Evolutionary conservation across 2,329 filamentous ascomycete species (phyloP).

Genomic region (Pestalotiopsis sp.): DNA sequence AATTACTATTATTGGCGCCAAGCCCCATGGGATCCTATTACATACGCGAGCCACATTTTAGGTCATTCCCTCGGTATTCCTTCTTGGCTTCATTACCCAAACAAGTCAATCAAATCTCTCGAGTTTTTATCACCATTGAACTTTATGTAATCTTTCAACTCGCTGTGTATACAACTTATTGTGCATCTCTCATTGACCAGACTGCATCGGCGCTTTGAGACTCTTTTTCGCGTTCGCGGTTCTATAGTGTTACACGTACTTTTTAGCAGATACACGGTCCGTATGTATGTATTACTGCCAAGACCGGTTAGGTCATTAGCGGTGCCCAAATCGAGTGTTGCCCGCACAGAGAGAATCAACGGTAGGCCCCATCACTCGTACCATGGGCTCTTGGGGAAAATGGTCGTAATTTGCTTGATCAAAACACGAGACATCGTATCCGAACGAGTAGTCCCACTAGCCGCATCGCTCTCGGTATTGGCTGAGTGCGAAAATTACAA

Average conservation of each 20-base stretch:
- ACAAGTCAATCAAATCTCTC: not conserved
- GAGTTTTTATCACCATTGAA: too few relatives aligned
- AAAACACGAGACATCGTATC: too few relatives aligned
- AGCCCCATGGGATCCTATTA: conserved; percentile 2
- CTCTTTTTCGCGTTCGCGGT: not conserved
- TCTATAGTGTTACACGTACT: not conserved
- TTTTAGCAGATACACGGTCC: not conserved
- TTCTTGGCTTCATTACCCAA: not conserved
- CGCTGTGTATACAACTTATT: too few relatives aligned
- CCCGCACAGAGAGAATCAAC: not conserved
- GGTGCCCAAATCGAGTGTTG: not conserved
- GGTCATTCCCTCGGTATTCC: not conserved
- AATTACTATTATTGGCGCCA: not conserved
- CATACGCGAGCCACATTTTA: not conserved
- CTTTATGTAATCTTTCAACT: too few relatives aligned
- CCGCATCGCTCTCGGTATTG: too few relatives aligned
- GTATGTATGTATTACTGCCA: not conserved
- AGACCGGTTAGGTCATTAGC: not conserved
- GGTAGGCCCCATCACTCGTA: too few relatives aligned
- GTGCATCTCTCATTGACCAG: too few relatives aligned
- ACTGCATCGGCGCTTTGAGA: not conserved
- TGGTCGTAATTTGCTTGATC: too few relatives aligned
- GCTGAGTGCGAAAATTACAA: too few relatives aligned
- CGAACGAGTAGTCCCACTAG: too few relatives aligned
- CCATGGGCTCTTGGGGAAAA: too few relatives aligned